Percentiles rank a stretch among this genome's conserved stretches.
Evolutionary conservation across 208 protist species (phyloP).

Genomic region (Trypanosoma brucei): DNA sequence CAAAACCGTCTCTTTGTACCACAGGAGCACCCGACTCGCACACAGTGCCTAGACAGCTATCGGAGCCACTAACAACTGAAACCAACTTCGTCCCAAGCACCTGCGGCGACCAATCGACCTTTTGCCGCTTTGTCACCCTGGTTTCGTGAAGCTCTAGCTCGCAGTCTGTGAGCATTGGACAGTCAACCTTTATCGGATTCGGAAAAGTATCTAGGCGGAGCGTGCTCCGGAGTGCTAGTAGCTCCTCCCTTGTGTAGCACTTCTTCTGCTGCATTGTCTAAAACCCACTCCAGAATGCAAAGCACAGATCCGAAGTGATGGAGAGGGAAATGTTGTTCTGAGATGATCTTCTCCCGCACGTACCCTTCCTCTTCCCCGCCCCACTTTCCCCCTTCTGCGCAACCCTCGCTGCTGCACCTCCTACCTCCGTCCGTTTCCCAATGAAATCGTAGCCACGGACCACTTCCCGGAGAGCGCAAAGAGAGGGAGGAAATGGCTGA

Average conservation of each 20-base stretch:
- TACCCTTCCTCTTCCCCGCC: too few species aligned
- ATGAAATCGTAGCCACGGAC: too few species aligned
- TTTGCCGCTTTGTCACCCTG: slow-evolving; percentile 13
- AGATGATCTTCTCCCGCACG: too few species aligned
- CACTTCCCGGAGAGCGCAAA: too few species aligned
- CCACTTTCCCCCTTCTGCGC: too few species aligned
- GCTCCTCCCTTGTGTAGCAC: slow-evolving; percentile 17
- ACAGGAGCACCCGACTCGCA: slow-evolving; percentile 1
- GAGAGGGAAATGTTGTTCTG: slow-evolving; percentile 1
- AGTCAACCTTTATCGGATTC: slow-evolving; percentile 14
- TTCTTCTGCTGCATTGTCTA: background rate
- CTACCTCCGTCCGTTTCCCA: too few species aligned
- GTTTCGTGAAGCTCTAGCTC: slow-evolving; percentile 12
- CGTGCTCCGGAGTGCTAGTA: slow-evolving; percentile 10
- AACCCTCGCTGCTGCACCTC: too few species aligned
- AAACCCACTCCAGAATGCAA: background rate
- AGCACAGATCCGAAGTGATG: background rate
- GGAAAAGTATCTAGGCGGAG: slow-evolving; percentile 4
- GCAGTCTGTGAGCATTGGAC: slow-evolving; percentile 19
- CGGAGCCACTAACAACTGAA: background rate
- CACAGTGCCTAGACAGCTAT: slow-evolving; percentile 55
- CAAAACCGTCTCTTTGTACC: slow-evolving; percentile 25
- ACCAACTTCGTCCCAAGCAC: background rate
- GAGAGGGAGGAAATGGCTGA: background rate
- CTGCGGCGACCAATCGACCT: background rate